Evolutionary conservation across 129 eudicot species (phyloP).

Genomic region (Flaveria trinervia): DNA sequence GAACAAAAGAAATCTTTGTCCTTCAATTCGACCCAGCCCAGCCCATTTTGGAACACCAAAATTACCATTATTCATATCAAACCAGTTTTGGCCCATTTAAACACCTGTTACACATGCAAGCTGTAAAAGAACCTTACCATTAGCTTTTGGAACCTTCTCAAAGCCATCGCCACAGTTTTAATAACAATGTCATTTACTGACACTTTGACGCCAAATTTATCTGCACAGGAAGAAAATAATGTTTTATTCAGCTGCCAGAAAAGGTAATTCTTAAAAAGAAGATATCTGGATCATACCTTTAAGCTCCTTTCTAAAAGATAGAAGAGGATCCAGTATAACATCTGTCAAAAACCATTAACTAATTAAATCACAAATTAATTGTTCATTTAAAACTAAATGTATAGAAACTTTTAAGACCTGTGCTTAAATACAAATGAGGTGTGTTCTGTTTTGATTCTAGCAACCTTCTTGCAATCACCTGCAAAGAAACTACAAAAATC

Average conservation of each 20-base stretch:
- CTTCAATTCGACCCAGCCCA: background rate
- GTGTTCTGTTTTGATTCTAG: conserved; percentile 91
- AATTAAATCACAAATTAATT: conserved; percentile 19
- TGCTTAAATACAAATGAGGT: conserved; percentile 82
- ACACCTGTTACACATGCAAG: background rate
- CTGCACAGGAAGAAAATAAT: conserved; percentile 42
- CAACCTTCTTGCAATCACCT: conserved; percentile 91
- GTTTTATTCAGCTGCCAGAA: conserved; percentile 13
- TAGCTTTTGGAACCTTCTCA: conserved; percentile 88
- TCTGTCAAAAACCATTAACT: conserved; percentile 48
- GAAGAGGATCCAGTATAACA: conserved; percentile 93
- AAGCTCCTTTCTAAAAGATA: conserved; percentile 87
- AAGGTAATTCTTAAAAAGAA: background rate
- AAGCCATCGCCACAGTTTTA: conserved; percentile 85
- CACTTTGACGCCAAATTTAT: conserved; percentile 81
- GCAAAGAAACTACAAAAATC: conserved; percentile 35
- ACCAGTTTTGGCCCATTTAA: background rate
- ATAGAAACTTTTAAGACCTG: conserved; percentile 55
- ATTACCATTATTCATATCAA: background rate
- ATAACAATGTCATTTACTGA: conserved; percentile 95
- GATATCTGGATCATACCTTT: conserved; percentile 54
- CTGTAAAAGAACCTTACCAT: conserved; percentile 53
- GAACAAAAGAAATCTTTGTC: background rate
- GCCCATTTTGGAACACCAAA: conserved; percentile 5
- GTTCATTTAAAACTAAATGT: background rate